Evolutionary conservation across 768 basidiomycete species (phyloP), one percentile per base, ranked within the genome.

Genomic region (Tubosaeta brunneosetosa): DNA sequence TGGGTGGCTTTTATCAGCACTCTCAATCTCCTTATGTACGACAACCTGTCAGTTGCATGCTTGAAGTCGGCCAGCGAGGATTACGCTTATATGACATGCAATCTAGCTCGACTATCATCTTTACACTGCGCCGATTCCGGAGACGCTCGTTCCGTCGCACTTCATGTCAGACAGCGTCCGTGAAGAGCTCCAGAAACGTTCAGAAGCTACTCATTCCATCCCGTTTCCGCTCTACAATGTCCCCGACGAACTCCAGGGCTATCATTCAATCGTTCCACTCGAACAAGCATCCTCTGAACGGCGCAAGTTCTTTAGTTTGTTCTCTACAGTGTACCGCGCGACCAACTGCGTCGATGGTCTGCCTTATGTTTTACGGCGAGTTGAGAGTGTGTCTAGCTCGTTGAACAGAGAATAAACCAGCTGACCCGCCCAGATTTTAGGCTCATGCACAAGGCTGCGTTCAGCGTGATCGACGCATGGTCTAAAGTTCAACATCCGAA

Each of bases 211-310:
- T 7, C 66, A 70, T 56, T 68, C 76, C 13, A 58, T 70, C 33
- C 58, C 71, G 19, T 63, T 67, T 50, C 50, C 70, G 49, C 81
- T 81, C 3, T 71, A 80, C 8, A 79, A 78, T 17, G 74, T 97
- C 9, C 94, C 94, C 0, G 85, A 90, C 16, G 91, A 95, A 55
- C 70, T 97, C 1, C 89, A 93, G 62, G 89, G 90, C 2, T 99
- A 97, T 62, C 91, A 97, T 67, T 83, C 86, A 0, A 78, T 98
- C 14, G 78, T 86, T 8, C 90, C 90, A 0, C 77, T 98, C 3
- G 92, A 94, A 65, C 71, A 73, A 29, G 59, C 69, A 3, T 63
- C 68, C 9, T 66, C 73, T 13, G 88, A 89, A 19, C 76, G 87
- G 34, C 81, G 88, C 58, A 88, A 88, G 61, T 80, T 81, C 53